These are phyloP conservation scores for Polyporus tsugae DNA, from an alignment of 1,284 basidiomycete genomes.

Conservation along the genomic window DNA sequence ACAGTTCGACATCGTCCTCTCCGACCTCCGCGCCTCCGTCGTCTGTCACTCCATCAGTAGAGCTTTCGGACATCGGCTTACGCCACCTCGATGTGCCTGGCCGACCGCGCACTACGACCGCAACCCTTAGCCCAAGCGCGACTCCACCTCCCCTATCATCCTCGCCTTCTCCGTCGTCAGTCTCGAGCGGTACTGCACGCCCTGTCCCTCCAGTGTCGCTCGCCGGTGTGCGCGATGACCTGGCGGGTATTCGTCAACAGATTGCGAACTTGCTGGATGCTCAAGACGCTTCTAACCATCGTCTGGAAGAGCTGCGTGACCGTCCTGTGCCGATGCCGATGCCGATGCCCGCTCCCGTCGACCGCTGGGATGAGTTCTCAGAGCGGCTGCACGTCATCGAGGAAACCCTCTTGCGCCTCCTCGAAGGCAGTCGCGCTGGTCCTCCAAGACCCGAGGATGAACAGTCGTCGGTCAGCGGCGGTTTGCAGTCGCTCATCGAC, in stretches of 20 bases:
- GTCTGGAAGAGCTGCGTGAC: constrained; percentile 52
- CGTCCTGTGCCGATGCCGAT: constrained; percentile 18
- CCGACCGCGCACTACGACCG: constrained; percentile 29
- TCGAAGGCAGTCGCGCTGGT: constrained; percentile 30
- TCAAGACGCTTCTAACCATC: constrained; percentile 62
- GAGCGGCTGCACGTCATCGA: constrained; percentile 52
- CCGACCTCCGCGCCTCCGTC: constrained; percentile 35
- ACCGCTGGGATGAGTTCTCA: constrained; percentile 46
- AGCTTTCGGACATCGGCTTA: constrained; percentile 29
- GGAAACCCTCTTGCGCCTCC: constrained; percentile 47
- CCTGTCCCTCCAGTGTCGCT: constrained; percentile 46
- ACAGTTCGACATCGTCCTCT: constrained; percentile 40
- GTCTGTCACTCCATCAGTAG: constrained; percentile 26
- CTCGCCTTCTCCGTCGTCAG: constrained; percentile 48
- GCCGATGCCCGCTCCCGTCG: constrained; percentile 18
- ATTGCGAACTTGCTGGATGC: constrained; percentile 61
- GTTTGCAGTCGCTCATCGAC: constrained; percentile 38
- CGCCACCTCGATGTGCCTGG: constrained; percentile 18
- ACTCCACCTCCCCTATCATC: constrained; percentile 44
- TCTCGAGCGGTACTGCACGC: constrained; percentile 54
- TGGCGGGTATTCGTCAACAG: constrained; percentile 61
- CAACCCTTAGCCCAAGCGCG: constrained; percentile 14
- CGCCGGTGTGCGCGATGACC: constrained; percentile 50
- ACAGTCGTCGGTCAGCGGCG: constrained; percentile 32
- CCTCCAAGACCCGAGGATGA: constrained; percentile 31